Conservation (phyloP, 2,329 filamentous ascomycete genomes). For the Colletotrichum sp. region DNA sequence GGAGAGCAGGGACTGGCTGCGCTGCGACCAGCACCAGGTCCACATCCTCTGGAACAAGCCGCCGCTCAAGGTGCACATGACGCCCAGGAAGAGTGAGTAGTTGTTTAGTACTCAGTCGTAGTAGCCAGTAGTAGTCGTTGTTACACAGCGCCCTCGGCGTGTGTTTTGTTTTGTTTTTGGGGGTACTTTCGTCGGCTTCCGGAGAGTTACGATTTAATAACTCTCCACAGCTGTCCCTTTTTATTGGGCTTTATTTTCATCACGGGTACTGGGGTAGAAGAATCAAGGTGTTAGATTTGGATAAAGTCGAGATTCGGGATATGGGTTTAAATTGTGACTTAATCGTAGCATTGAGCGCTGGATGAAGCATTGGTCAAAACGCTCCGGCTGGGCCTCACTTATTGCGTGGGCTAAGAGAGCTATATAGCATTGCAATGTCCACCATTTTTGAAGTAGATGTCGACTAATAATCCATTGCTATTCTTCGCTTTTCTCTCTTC, state of each 20-base stretch:
- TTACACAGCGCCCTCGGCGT: too few relatives aligned
- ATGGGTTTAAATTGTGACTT: neutral
- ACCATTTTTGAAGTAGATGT: too few relatives aligned
- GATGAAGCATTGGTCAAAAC: too few relatives aligned
- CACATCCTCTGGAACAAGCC: slow-evolving; percentile 8
- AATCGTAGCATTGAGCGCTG: neutral
- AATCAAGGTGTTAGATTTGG: neutral
- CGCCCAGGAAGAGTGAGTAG: neutral
- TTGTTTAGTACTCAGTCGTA: too few relatives aligned
- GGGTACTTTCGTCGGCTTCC: too few relatives aligned
- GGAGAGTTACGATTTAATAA: neutral
- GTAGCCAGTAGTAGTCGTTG: too few relatives aligned
- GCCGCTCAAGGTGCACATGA: slow-evolving; percentile 11
- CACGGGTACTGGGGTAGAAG: neutral
- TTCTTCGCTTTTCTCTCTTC: too few relatives aligned
- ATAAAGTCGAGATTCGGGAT: neutral
- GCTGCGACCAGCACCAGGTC: neutral
- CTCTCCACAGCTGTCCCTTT: neutral
- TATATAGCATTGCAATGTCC: too few relatives aligned
- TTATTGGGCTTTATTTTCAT: neutral
- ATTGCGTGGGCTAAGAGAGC: too few relatives aligned
- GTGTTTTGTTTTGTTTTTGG: too few relatives aligned
- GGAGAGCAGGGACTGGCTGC: neutral
- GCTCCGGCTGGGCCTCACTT: too few relatives aligned
- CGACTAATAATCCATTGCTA: too few relatives aligned